Conservation (phyloP, 1,284 basidiomycete genomes). For the Rhizoctonia solani region DNA sequence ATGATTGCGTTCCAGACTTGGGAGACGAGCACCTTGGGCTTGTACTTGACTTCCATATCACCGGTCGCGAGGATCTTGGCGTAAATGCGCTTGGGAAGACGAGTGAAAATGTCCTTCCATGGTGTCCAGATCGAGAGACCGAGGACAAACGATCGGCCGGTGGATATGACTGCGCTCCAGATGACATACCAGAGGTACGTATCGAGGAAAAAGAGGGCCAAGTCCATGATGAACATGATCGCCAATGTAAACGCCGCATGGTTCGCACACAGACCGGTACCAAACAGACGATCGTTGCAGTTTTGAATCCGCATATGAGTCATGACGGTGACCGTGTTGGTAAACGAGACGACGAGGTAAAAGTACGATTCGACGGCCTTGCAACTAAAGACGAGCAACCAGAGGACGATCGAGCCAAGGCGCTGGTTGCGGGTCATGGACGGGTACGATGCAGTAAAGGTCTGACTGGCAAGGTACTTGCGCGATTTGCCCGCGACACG, state of each 20-base stretch:
- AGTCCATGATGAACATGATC: constrained; percentile 96
- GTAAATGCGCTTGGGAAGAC: constrained; percentile 92
- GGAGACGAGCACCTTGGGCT: constrained; percentile 94
- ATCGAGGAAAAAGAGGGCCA: constrained; percentile 93
- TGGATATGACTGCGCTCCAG: constrained; percentile 94
- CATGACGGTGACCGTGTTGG: constrained; percentile 87
- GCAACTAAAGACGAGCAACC: constrained; percentile 89
- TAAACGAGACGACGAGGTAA: constrained; percentile 92
- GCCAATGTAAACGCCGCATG: constrained; percentile 91
- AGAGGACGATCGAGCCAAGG: constrained; percentile 74
- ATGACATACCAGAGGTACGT: constrained; percentile 98
- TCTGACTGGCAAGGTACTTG: constrained; percentile 94
- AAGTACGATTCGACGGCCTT: constrained; percentile 95
- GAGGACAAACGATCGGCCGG: constrained; percentile 73
- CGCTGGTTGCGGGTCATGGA: constrained; percentile 63
- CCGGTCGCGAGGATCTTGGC: constrained; percentile 87
- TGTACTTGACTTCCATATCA: constrained; percentile 96
- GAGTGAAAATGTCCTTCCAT: constrained; percentile 92
- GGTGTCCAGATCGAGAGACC: constrained; percentile 97
- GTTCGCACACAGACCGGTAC: constrained; percentile 77
- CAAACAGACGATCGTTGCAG: constrained; percentile 84
- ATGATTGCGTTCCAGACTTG: constrained; percentile 99
- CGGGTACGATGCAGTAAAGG: constrained; percentile 93
- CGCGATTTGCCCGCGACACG: constrained; percentile 91
- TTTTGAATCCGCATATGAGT: constrained; percentile 89